Base-by-base conservation (phyloP, 495 filamentous ascomycete species). In the Aspergillus conjunctus region DNA sequence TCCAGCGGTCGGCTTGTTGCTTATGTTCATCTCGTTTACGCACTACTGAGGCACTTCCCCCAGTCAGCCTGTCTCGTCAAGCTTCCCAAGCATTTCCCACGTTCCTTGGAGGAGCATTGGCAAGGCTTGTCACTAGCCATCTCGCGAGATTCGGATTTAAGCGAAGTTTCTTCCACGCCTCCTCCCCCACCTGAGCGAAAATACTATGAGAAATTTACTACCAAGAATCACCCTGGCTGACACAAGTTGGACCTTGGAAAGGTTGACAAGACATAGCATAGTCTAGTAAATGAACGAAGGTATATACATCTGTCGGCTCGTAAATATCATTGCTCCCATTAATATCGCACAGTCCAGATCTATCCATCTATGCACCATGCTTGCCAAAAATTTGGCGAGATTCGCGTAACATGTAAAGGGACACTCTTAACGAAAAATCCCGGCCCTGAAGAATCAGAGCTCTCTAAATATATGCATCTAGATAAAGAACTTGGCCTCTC, bases 401-500 rank as follows among this genome's bases (percentile, higher is more conserved):
- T 17, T 21, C 21, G 18, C 17, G 18, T 48, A 48, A 48, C 20
- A 48, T 48, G 17, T 48, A 48, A 48, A 48, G 44, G n/a, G 44
- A 48, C 44, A 17, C 15, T 31, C n/a, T n/a, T 18, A 56, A 46
- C 17, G 4, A 17, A 9, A 43, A 20, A 45, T 58, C 49, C n/a
- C 41, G 33, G 22, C 10, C 18, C n/a, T 48, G 7, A 21, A 18
- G n/a, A 48, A 4, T n/a, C 18, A 31, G 43, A 33, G 22, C 37
- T 20, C 43, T 17, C 44, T 50, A 30, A 18, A 7, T 14, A 49
- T 46, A 20, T 34, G 7, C 4, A 31, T 54, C 39, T 77, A 78
- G 63, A 54, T 68, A 54, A 89, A 88, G 61, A 84, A 64, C 59
- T 85, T 80, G 66, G 72, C 66, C 71, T 96, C 92, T 31, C 85